Base-by-base conservation (phyloP, 2,329 filamentous ascomycete species). In the Stachybotrys echinatus region DNA sequence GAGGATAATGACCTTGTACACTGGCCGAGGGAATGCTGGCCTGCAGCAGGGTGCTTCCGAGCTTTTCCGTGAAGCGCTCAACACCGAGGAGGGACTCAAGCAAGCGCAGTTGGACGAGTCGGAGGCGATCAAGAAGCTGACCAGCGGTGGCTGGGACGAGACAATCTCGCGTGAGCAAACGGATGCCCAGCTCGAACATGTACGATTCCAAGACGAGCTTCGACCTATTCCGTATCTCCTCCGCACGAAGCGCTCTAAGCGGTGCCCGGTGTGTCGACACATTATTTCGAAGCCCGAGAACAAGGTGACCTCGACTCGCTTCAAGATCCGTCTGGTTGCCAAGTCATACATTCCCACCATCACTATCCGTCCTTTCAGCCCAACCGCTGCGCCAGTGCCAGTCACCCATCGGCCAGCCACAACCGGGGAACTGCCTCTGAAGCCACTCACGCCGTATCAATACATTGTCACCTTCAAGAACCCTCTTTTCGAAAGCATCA, bases 271-370 rank as follows among this genome's bases (percentile, higher is more conserved):
- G 12, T 99, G 94, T 70, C 87, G 94, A 12, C 92, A 97, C 71
- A 96, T 97, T 64, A 87, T 99, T 58, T 88, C 90, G 53, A 95
- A 95, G 66, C 94, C 92, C 14, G 94, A 99, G 69, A 82, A 85
- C 52, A 99, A 97, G 68, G 85, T 95, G 27, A 83, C 84, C 44
- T 92, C 88, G 48, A 94, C 88, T 6, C 87, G 92, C 23, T 97
- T 94, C 79, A 88, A 92, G 61, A 96, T 99, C 67, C 88, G 89
- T 49, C 80, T 97, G 1, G 85, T 97, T 5, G 95, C 94, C 20
- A 81, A 86, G 49, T 90, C 86, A 64, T 92, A 95, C 69, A 89
- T 99, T 54, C 94, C 94, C 1, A 84, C 84, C 52, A 84, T 96
- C 53, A 81, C 83, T 23, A 81, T 96, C 58, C 81, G 82, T 46